Evolutionary conservation across 345 rosid genomes (phyloP).

Genomic region (Citrus reticulata): DNA sequence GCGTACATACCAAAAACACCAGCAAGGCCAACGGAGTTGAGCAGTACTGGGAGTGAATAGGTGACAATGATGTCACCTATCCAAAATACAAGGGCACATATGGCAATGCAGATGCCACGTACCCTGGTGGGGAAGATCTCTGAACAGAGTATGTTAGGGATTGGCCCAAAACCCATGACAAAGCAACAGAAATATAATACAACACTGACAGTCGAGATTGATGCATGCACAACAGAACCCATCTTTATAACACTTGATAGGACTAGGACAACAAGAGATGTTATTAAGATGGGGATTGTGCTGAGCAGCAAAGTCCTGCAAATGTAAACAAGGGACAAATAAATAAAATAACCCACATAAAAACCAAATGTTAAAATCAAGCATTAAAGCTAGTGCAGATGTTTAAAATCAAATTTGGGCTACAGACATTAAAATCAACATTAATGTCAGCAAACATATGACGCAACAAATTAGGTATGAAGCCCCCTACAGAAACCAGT

Average conservation of each 20-base stretch:
- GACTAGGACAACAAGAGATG: conserved; percentile 58
- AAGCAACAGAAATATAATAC: conserved; percentile 85
- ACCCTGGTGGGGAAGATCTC: conserved; percentile 96
- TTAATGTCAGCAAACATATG: not conserved
- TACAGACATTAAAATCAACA: not conserved
- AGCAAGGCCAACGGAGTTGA: conserved; percentile 68
- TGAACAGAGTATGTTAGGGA: conserved; percentile 90
- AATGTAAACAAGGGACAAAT: not conserved
- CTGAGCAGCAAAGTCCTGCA: conserved; percentile 79
- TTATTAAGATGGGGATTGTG: conserved; percentile 71
- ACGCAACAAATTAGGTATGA: not conserved
- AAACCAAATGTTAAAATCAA: not conserved
- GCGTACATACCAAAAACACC: conserved; percentile 86
- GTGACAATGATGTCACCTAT: conserved; percentile 75
- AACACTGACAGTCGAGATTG: conserved; percentile 63
- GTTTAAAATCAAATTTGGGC: not conserved
- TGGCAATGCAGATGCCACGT: conserved; percentile 89
- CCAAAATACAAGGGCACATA: conserved; percentile 89
- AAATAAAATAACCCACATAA: conserved; percentile 2
- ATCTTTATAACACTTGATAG: conserved; percentile 49
- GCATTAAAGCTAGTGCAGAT: not conserved
- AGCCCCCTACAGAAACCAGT: too few species aligned
- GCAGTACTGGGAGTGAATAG: conserved; percentile 77
- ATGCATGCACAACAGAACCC: conserved; percentile 53
- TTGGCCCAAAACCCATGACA: conserved; percentile 96